Evolutionary conservation across 805 yeast species (phyloP), one percentile per base, ranked within the genome.

Genomic region (Metschnikowia lochheadii): DNA sequence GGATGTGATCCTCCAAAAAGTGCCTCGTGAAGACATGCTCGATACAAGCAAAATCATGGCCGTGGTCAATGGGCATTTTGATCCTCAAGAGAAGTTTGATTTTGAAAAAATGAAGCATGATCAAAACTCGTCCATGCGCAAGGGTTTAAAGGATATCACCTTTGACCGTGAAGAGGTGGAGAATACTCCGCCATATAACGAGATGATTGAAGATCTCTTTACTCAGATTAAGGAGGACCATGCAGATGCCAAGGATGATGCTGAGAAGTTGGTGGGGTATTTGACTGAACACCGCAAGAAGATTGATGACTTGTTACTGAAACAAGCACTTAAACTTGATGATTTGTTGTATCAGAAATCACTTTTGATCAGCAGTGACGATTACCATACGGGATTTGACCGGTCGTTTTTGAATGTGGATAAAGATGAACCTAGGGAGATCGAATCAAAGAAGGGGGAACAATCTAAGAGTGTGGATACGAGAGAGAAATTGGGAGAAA

Each of bases 301-400:
- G 60, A 84, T 94, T 53, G 84, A 79, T 47, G 79, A 79, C 23
- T 86, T 88, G 3, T 74, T 85, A 52, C 69, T 69, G 21, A 83
- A 81, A 53, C 89, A 87, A 51, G 75, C 78, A 21, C 79, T 80
- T 46, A 89, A 87, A 65, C 72, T 90, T 56, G 82, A 78, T 38
- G 80, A 80, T 33, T 73, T 94, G 49, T 76, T 81, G 57, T 77
- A 81, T 56, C 96, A 91, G 61, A 87, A 87, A 62, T 75, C 82
- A 11, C 63, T 74, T 43, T 86, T 88, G 63, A 91, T 94, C 56
- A 84, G 95, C 2, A 84, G 94, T 46, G 98, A 91, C 14, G 99
- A 92, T 68, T 78, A 90, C 38, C 94, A 83, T 58, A 89, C 94
- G 13, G 98, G 97, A 0, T 94, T 89, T 75, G 96, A 92, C 64